Evolutionary conservation across 2,329 filamentous ascomycete genomes (phyloP), one percentile per base, ranked within the genome.

Genomic region (Fusarium phyllophilum): DNA sequence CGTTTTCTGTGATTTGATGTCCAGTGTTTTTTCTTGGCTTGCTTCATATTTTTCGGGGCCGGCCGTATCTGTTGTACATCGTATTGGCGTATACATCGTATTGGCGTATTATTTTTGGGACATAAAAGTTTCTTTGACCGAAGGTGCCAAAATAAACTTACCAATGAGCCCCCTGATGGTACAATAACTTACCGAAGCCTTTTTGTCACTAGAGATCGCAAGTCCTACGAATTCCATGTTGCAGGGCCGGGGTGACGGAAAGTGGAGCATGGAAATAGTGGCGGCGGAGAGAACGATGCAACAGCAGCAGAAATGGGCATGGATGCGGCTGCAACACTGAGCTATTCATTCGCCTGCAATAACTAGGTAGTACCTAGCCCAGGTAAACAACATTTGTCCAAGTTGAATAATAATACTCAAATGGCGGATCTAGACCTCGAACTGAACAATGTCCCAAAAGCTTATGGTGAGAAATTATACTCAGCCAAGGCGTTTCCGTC

Each of bases 1-100:
- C 63, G 52, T 70, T 72, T 72, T 74, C 54, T 74, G 55, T 66
- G 46, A 69, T 75, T 69, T 75, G 72, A 62, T 67, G 56, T 69
- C 52, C 57, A 65, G 44, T 74, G 52, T 62, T 72, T 72, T 71
- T 61, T 66, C 68, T 60, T 68, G 68, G 64, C 65, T 72, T 62
- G 52, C 41, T 62, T 66, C 68, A 62, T 41, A 55, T 65, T 68
- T 74, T 72, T 74, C 72, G 72, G 72, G 72, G 59, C 71, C 55
- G 68, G 52, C 72, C 72, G 72, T 62, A 44, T 24, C 39, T 58
- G 42, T 46, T 49, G 55, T 52, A 64, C 49, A 63, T 72, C 62
- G 48, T 45, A 52, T 67, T 67, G 39, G 22, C 55, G 64, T 42
- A n/a, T 72, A 69, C n/a, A n/a, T n/a, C n/a, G n/a, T n/a, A n/a